Evolutionary conservation across 2,329 filamentous ascomycete genomes (phyloP).

Genomic region (Macrophomina tecta): DNA sequence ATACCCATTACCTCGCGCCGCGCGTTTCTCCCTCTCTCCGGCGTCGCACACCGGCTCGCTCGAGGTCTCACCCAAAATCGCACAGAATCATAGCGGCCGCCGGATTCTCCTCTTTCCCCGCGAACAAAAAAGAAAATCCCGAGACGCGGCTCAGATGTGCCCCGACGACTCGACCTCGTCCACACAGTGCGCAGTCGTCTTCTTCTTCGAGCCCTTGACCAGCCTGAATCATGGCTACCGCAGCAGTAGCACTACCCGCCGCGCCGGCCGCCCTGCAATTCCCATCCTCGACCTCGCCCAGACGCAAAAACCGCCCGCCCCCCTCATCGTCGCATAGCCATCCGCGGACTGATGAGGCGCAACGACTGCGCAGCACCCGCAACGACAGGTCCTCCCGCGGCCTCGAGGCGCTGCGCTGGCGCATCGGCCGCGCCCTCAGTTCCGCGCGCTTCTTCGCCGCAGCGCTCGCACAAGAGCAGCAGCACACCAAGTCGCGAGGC

Average conservation of each 20-base stretch:
- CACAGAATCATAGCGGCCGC: not conserved
- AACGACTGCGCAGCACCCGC: not conserved
- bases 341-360: not conserved
- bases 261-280: not conserved
- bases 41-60: constrained; percentile 1
- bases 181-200: constrained; percentile 6
- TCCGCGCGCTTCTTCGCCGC: constrained; percentile 5
- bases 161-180: constrained; percentile 3
- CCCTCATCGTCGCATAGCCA: not conserved
- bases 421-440: constrained; percentile 3
- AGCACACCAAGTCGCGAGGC: not conserved
- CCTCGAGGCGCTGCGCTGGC: constrained; percentile 4
- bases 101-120: no score
- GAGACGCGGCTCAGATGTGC: constrained; percentile 22
- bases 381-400: not conserved
- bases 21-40: not conserved
- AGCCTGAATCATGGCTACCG: constrained; percentile 7
- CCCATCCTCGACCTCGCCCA: not conserved
- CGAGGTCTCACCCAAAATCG: not conserved
- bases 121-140: not conserved
- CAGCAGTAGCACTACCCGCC: constrained; percentile 3
- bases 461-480: constrained; percentile 15
- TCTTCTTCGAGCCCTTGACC: not conserved
- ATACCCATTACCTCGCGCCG: constrained; percentile 1
- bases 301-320: not conserved